Evolutionary conservation across 2,329 filamentous ascomycete species (phyloP).

Genomic region (Ceratocystis lukuohia): DNA sequence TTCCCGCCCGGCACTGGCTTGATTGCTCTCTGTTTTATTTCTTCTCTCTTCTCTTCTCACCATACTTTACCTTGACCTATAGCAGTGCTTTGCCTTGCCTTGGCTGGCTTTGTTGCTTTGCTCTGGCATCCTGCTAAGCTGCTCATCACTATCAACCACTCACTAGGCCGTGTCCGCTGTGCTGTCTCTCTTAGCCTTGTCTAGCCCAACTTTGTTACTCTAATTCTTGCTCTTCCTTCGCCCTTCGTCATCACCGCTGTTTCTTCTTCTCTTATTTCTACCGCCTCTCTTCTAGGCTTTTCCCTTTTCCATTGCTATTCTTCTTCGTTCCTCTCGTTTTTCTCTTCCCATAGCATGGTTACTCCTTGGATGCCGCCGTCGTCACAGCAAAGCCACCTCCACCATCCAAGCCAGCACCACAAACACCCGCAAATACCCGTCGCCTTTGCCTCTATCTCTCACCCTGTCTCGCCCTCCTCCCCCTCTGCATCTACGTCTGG

Average conservation of each 20-base stretch:
- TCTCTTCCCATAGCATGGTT: conserved; percentile 2
- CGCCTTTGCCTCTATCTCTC: background rate
- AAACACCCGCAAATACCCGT: background rate
- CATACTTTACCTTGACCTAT: no score
- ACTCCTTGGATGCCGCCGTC: no score
- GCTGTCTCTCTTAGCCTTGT: background rate
- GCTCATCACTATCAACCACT: no score
- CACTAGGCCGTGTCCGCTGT: background rate
- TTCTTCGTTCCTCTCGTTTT: conserved; percentile 20
- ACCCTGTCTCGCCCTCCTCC: background rate
- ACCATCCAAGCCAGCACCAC: conserved; percentile 25
- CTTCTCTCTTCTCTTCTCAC: conserved; percentile 10
- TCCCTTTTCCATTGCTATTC: conserved; percentile 19
- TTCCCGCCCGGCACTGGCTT: background rate
- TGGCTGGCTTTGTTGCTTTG: no score
- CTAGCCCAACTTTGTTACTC: no score
- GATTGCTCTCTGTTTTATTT: conserved; percentile 12
- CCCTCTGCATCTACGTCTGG: background rate
- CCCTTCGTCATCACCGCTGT: background rate
- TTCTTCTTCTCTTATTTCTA: conserved; percentile 16
- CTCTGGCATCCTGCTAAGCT: no score
- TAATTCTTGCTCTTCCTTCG: no score
- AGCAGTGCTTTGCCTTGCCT: no score
- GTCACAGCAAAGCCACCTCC: conserved; percentile 21
- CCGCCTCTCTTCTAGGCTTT: conserved; percentile 12